Evolutionary conservation across 1,284 basidiomycete species (phyloP), one percentile per base, ranked within the genome.

Genomic region (Erythrobasidium hasegawianum): DNA sequence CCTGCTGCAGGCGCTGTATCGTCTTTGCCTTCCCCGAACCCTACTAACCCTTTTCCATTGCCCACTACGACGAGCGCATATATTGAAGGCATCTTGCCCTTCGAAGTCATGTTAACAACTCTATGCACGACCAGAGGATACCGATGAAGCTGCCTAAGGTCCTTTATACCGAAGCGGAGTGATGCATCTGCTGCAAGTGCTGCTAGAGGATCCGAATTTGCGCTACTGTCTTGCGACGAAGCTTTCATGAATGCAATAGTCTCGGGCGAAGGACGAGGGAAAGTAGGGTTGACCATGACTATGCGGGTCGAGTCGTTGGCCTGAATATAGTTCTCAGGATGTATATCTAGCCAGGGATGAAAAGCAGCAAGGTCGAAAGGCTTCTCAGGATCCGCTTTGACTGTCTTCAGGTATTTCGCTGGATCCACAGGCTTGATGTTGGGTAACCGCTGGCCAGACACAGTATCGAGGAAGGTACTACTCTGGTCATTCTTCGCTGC

Each of bases 1-100:
- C 83, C 76, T 0, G 92, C 92, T 40, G 81, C 75, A 9, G 80
- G 64, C 4, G 81, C 75, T 11, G 79, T 78, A 50, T 86, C 85
- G 74, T 88, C 87, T 77, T 93, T 91, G 56, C 88, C 94, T 75
- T 90, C 86, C 2, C 95, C 95, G 56, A 89, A 83, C 2, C 95
- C 95, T 0, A 98, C 87, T 22, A 97, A 81, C 0, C 95, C 95
- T 49, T 88, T 81, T 8, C 89, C 88, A 74, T 83, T 81, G 20
- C 95, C 95, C 39, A 90, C 87, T 65, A 97, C 84, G 70, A 87
- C 83, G 73, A 90, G 83, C 54, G 81, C 79, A 68, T 85, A 85
- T 71, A 83, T 80, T 45, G 85, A 83, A 26, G 84, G 82, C 67
- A 87, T 85, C 74, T 89, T 90, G 41, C 90, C 90, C 78, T 94